Conservation (phyloP, 2,329 filamentous ascomycete species). For the Colletotrichum simmondsii region DNA sequence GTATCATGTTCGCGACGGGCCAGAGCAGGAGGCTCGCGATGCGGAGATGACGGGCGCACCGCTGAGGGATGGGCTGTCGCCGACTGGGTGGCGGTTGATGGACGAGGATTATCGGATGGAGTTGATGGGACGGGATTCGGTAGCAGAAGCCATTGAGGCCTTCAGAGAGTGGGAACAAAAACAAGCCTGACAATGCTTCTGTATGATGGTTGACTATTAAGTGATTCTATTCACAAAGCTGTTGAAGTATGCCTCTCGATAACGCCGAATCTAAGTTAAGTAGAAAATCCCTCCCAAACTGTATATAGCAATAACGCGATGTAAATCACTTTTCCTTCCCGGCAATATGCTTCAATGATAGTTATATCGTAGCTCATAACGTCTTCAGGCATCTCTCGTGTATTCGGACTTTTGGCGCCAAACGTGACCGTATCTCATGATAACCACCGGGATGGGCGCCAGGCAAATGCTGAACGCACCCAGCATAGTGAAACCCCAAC, state of each 20-base stretch:
- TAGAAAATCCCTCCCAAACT: background rate
- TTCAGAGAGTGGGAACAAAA: background rate
- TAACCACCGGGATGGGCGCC: slow-evolving; percentile 60
- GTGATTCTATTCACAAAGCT: background rate
- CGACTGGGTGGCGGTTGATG: slow-evolving; percentile 16
- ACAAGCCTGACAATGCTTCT: background rate
- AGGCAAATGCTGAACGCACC: slow-evolving; percentile 53
- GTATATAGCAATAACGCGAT: background rate
- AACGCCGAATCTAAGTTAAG: background rate
- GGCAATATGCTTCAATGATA: background rate
- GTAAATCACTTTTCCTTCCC: background rate
- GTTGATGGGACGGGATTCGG: background rate
- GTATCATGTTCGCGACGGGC: slow-evolving; percentile 24
- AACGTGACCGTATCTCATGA: slow-evolving; percentile 60
- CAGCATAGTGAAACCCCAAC: slow-evolving; percentile 60
- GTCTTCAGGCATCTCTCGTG: slow-evolving; percentile 49
- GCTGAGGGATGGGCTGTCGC: background rate
- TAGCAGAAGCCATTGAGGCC: slow-evolving; percentile 5
- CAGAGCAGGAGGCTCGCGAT: slow-evolving; percentile 22
- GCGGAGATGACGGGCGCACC: slow-evolving; percentile 1
- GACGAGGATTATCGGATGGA: background rate
- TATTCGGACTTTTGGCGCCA: slow-evolving; percentile 65
- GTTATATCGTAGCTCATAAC: background rate
- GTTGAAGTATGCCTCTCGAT: background rate
- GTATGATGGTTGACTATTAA: background rate